These are phyloP conservation scores for Bipolaris zeicola DNA, from an alignment of 2,329 filamentous ascomycete genomes.

Conservation along the genomic window DNA sequence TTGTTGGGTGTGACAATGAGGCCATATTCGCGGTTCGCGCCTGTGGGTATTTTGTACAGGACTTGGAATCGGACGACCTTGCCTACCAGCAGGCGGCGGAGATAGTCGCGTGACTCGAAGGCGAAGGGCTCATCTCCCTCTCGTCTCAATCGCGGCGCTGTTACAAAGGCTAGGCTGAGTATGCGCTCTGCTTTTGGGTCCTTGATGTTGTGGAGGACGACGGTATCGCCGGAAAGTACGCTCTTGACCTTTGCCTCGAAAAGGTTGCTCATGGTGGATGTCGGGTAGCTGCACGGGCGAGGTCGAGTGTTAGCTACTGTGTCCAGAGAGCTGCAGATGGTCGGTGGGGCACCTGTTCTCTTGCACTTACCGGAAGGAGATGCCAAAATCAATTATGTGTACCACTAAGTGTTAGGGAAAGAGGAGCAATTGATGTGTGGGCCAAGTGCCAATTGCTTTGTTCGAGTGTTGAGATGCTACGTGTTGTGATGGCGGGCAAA, in stretches of 20 bases:
- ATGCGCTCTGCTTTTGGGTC: constrained; percentile 83
- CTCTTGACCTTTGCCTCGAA: constrained; percentile 73
- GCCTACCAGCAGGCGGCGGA: constrained; percentile 82
- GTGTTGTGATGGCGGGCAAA: constrained; percentile 21
- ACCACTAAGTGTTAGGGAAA: constrained; percentile 1
- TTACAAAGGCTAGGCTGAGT: constrained; percentile 90
- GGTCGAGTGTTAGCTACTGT: constrained; percentile 36
- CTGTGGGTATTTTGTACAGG: constrained; percentile 83
- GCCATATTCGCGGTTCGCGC: constrained; percentile 83
- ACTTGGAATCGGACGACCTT: constrained; percentile 85
- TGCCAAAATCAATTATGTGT: constrained; percentile 5
- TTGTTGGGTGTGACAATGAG: constrained; percentile 77
- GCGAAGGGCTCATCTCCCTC: constrained; percentile 92
- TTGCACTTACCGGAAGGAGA: constrained; percentile 13
- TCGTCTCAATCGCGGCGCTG: constrained; percentile 81
- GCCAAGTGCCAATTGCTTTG: constrained; percentile 5
- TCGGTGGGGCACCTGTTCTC: constrained; percentile 11
- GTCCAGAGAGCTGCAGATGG: constrained; percentile 21
- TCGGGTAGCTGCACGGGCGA: constrained; percentile 20
- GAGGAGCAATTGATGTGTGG: constrained; percentile 16
- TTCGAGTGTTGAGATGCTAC: constrained; percentile 14
- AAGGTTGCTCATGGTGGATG: constrained; percentile 37
- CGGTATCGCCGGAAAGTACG: constrained; percentile 89
- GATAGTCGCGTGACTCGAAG: constrained; percentile 92
- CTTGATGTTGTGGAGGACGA: constrained; percentile 80